Evolutionary conservation across 2,329 filamentous ascomycete genomes (phyloP).

Genomic region (Catunica adiposa): DNA sequence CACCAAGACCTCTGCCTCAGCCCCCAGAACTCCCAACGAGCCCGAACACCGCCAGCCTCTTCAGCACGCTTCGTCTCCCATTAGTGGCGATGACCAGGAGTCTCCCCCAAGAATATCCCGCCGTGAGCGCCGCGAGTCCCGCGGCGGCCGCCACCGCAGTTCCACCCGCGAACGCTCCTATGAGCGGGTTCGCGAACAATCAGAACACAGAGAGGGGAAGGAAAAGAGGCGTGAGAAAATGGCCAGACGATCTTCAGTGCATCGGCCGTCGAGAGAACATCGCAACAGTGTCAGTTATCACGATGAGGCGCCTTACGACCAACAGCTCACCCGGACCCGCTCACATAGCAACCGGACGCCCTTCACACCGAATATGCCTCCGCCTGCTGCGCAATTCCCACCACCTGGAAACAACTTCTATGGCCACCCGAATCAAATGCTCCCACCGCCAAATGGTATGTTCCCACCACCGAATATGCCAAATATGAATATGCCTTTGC

Average conservation of each 20-base stretch:
- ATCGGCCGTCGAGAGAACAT: conserved; percentile 8
- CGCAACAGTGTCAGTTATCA: conserved; percentile 9
- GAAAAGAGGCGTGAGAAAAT: conserved; percentile 11
- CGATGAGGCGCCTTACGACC: conserved; percentile 8
- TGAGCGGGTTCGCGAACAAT: conserved; percentile 10
- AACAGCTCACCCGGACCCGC: conserved; percentile 10
- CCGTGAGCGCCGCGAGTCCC: conserved; percentile 3
- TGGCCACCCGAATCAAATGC: conserved; percentile 9
- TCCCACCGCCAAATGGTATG: conserved; percentile 7
- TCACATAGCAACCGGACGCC: conserved; percentile 13
- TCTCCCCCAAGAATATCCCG: background rate
- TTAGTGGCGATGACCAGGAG: conserved; percentile 1
- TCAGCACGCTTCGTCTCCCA: background rate
- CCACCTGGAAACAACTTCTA: conserved; percentile 5
- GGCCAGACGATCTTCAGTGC: conserved; percentile 7
- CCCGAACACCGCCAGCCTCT: conserved; percentile 6
- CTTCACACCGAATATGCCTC: conserved; percentile 1
- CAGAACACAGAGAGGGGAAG: background rate
- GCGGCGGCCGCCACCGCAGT: background rate
- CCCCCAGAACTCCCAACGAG: conserved; percentile 9
- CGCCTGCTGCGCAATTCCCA: background rate
- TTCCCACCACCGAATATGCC: conserved; percentile 3
- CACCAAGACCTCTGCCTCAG: conserved; percentile 14
- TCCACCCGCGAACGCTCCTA: conserved; percentile 8
- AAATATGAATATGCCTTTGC: conserved; percentile 4